These are phyloP conservation scores for Rhizomucor pusillus DNA, from an alignment of 371 early-diverging fungal genomes.

Conservation along the genomic window DNA sequence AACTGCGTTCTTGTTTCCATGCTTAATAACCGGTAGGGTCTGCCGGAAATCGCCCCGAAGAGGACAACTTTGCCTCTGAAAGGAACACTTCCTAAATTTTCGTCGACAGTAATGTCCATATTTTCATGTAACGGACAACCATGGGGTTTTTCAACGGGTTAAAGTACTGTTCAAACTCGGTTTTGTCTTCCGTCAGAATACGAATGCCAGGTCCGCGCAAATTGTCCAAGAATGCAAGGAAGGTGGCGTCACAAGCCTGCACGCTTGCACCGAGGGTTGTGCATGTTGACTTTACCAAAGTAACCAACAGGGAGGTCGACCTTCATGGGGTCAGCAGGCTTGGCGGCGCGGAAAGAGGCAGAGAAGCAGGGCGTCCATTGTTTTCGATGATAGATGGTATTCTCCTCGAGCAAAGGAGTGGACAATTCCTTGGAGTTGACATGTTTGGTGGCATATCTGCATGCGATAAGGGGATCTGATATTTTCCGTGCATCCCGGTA, in stretches of 20 bases:
- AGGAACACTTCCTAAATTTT: not conserved
- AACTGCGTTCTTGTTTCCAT: not conserved
- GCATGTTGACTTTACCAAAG: no score
- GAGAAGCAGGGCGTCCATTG: not conserved
- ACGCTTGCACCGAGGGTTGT: no score
- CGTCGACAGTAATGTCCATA: conserved; percentile 4
- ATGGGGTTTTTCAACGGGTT: not conserved
- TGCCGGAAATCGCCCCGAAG: conserved; percentile 14
- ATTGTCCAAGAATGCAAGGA: not conserved
- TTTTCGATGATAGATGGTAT: not conserved
- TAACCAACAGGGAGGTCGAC: no score
- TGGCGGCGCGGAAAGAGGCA: no score
- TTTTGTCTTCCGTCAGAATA: not conserved
- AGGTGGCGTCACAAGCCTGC: no score
- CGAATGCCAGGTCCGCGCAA: not conserved
- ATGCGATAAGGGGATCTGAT: not conserved
- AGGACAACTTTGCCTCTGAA: conserved; percentile 16
- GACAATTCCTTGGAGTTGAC: not conserved
- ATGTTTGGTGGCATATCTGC: no score
- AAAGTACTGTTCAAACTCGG: not conserved
- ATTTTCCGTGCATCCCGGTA: not conserved
- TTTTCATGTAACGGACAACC: not conserved
- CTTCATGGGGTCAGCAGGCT: no score
- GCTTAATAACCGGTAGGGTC: not conserved
- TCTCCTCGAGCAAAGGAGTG: not conserved